Evolutionary conservation across 305 asterid species (phyloP).

Genomic region (Nicotiana rustica): DNA sequence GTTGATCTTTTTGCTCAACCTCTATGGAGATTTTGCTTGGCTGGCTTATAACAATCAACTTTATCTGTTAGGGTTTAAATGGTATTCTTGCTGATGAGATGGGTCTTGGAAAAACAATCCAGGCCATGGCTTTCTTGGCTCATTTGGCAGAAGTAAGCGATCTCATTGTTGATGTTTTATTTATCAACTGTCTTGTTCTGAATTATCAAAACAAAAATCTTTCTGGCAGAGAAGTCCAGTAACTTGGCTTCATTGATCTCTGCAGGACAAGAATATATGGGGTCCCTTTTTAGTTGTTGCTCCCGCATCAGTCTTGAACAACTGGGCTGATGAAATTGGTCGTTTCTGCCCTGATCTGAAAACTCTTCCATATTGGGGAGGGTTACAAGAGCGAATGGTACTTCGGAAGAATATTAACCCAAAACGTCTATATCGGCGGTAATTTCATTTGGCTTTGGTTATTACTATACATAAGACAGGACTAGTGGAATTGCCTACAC

Average conservation of each 20-base stretch:
- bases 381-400: conserved; percentile 78
- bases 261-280: conserved; percentile 96
- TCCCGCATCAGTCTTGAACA: conserved; percentile 94
- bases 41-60: conserved; percentile 24
- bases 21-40: conserved; percentile 34
- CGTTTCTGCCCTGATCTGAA: conserved; percentile 98
- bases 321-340: conserved; percentile 98
- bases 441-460: conserved; percentile 38
- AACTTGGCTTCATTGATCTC: conserved; percentile 42
- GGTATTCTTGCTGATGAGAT: conserved; percentile 99
- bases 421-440: conserved; percentile 95
- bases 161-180: conserved; percentile 34
- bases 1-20: conserved; percentile 32
- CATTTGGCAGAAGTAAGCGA: conserved; percentile 93
- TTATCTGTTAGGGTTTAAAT: conserved; percentile 73
- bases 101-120: conserved; percentile 99
- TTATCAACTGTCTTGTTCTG: conserved; percentile 11
- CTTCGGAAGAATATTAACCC: conserved; percentile 97
- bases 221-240: background rate
- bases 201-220: background rate
- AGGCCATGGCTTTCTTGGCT: conserved; percentile 98
- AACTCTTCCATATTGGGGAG: conserved; percentile 99
- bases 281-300: conserved; percentile 99
- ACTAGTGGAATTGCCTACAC: background rate
- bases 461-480: background rate